Evolutionary conservation across 805 yeast species (phyloP).

Genomic region (Yarrowia sp.): DNA sequence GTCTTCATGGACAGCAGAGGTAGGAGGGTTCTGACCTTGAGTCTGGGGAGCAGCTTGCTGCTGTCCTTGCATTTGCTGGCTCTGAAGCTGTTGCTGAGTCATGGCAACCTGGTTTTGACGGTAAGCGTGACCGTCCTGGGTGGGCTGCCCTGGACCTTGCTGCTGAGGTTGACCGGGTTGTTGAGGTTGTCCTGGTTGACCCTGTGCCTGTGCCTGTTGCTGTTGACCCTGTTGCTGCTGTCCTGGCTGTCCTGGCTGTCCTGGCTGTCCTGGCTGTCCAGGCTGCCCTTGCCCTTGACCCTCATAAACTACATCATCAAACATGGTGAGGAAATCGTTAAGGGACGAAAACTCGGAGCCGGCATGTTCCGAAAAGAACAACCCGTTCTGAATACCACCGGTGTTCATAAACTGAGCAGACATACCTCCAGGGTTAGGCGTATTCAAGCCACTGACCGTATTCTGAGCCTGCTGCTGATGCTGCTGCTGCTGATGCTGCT

Average conservation of each 20-base stretch:
- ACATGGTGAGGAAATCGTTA: conserved; percentile 86
- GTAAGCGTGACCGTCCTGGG: too few relatives aligned
- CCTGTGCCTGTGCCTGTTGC: conserved; percentile 1
- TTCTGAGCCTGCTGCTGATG: background rate
- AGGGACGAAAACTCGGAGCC: conserved; percentile 91
- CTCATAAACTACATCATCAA: conserved; percentile 63
- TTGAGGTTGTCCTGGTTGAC: background rate
- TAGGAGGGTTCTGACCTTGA: background rate
- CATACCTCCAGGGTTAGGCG: conserved; percentile 9
- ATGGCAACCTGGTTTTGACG: background rate
- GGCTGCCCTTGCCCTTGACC: conserved; percentile 4
- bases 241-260: background rate
- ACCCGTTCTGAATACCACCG: conserved; percentile 56
- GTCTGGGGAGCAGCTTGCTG: background rate
- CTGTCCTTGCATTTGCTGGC: conserved; percentile 3
- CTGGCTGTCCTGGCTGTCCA: conserved; percentile 6
- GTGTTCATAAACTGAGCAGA: conserved; percentile 19
- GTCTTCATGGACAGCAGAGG: background rate
- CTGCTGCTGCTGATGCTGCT: background rate
- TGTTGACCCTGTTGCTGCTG: background rate
- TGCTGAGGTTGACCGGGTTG: too few relatives aligned
- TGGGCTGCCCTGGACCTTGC: background rate
- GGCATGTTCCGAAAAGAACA: conserved; percentile 88
- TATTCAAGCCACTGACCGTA: conserved; percentile 6
- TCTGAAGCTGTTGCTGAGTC: conserved; percentile 1